These are phyloP conservation scores for Plasmodium chabaudi DNA, from an alignment of 169 alveolate species.

Conservation along the genomic window DNA sequence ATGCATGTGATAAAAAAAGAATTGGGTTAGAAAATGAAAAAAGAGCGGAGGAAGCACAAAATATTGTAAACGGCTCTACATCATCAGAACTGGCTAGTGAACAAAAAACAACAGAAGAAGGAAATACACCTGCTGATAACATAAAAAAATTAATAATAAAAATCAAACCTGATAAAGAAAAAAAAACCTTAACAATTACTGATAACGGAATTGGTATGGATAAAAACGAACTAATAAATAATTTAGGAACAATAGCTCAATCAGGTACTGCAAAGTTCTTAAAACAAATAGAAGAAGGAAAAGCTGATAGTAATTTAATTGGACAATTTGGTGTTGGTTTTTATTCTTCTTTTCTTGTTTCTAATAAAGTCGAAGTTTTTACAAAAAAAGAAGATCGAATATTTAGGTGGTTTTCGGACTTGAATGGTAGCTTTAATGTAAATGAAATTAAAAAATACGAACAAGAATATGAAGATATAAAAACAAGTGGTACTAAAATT, in stretches of 20 bases:
- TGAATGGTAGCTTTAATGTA: conserved; percentile 95
- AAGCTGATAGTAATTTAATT: conserved; percentile 95
- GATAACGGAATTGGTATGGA: conserved; percentile 99
- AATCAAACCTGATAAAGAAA: conserved; percentile 94
- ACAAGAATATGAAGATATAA: conserved; percentile 92
- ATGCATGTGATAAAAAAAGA: conserved; percentile 98
- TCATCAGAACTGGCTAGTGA: not conserved
- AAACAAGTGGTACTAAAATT: conserved; percentile 96
- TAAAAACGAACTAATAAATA: conserved; percentile 96
- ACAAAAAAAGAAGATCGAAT: conserved; percentile 95
- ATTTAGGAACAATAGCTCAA: conserved; percentile 99
- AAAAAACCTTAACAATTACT: conserved; percentile 95
- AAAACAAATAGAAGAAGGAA: conserved; percentile 94
- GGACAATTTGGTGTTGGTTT: conserved; percentile 99
- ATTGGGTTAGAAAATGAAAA: conserved; percentile 94
- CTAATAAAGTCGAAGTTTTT: conserved; percentile 97
- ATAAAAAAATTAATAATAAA: conserved; percentile 92
- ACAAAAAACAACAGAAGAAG: conserved; percentile 7
- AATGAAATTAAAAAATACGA: conserved; percentile 91
- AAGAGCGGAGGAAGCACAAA: conserved; percentile 94
- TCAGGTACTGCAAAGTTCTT: conserved; percentile 99
- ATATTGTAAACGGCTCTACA: conserved; percentile 64
- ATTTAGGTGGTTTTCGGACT: conserved; percentile 97
- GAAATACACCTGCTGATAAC: conserved; percentile 19
- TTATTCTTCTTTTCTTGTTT: conserved; percentile 98